Base-by-base conservation (phyloP, 23 red algal genomes). In the Gracilaria caudata region DNA sequence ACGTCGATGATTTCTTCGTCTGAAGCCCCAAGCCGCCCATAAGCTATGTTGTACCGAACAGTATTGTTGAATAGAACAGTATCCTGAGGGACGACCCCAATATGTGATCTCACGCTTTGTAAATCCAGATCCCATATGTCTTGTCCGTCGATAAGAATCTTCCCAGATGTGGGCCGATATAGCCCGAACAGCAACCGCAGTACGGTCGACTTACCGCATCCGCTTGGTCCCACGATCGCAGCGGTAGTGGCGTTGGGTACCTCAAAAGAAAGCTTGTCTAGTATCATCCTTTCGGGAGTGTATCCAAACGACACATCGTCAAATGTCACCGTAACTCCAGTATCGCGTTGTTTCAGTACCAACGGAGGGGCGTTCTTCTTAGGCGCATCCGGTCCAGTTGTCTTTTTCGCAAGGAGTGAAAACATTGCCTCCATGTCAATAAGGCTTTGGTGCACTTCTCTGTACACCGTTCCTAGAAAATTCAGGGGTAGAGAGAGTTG, bases 401-500 rank as follows among this genome's bases (percentile, higher is more conserved):
- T 4, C 38, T 64, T 41, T 33, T 86, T 64, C 49, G 83, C 63
- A 21, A 98, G 81, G 10, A 99, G 66, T 5, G 89, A 90, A 64
- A 99, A 99, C 73, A 99, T 45, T 36, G 93, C 83, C 37, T 99
- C 93, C 97, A 99, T 99, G 66, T 99, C 97, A 24, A 94, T 92
- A 13, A 99, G 79, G 82, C 97, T 99, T 71, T 99, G 97, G 37
- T 92, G 80, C 7, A 99, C 90, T 68, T 99, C 97, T 19, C 97
- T 82, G 81, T 99, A 99, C 41, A 99, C 97, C 6, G 97, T 94
- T 37, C 97, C 97, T 0, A 99, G 78, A 90, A 99, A 99, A 70
- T 99, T 99, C 12, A 99, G 88, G 23, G 97, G 97, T 11, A 99
- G 63, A 36, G 93, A 96, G 28, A 99, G 84, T 47, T 99, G 93